Conservation (phyloP, 345 rosid genomes). For the Eutrema heterophyllum region DNA sequence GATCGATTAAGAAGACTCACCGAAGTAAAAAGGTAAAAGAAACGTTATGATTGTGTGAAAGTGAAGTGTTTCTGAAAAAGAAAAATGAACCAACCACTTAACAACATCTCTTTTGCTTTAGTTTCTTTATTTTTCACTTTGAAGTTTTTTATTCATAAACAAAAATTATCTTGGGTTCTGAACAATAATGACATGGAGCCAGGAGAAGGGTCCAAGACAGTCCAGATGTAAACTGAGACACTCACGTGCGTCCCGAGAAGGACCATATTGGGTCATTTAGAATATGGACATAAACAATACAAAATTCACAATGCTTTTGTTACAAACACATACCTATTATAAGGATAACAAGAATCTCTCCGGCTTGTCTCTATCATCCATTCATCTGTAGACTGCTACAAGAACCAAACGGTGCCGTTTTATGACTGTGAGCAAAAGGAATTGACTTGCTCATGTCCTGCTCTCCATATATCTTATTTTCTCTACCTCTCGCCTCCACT, state of each 20-base stretch:
- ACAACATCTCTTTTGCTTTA: slow-evolving; percentile 13
- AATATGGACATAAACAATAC: slow-evolving; percentile 5
- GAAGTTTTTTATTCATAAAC: not conserved
- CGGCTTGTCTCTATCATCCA: not conserved
- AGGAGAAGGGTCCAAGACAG: slow-evolving; percentile 22
- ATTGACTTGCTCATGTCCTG: not conserved
- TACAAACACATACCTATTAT: not conserved
- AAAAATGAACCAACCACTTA: not conserved
- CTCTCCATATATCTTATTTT: not conserved
- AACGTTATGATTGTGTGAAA: slow-evolving; percentile 19
- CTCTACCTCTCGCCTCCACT: not conserved
- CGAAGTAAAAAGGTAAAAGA: not conserved
- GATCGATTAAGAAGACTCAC: not conserved
- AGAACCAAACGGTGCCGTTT: not conserved
- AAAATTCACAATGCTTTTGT: slow-evolving; percentile 4
- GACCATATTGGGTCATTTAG: slow-evolving; percentile 14
- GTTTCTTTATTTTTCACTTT: slow-evolving; percentile 5
- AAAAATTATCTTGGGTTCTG: slow-evolving; percentile 5
- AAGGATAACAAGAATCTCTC: not conserved
- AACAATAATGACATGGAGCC: slow-evolving; percentile 8
- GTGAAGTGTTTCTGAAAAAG: not conserved
- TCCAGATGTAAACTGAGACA: slow-evolving; percentile 14
- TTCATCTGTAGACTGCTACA: slow-evolving; percentile 1
- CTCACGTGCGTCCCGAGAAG: slow-evolving; percentile 30
- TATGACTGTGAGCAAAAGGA: not conserved